A percentile compares a stretch with the other conserved stretches of the same genome.
Evolutionary conservation across 306 rosid species (phyloP).

Genomic region (Gastrolobium bilobum): DNA sequence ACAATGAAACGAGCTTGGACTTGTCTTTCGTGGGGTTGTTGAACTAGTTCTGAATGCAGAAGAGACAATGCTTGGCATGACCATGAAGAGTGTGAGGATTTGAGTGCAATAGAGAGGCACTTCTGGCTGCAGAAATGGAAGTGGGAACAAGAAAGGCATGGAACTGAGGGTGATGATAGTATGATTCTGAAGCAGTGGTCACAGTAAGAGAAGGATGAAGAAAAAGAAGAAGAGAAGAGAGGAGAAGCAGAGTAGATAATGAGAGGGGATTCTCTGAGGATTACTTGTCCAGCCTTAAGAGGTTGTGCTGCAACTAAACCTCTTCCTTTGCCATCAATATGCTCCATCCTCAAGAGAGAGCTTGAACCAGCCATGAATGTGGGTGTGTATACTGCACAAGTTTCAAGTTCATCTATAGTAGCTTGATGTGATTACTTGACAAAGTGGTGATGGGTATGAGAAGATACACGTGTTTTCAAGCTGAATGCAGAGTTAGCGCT

Average conservation of each 20-base stretch:
- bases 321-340: constrained; percentile 65
- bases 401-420: too few species aligned
- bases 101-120: constrained; percentile 49
- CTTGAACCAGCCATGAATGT: constrained; percentile 37
- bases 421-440: too few species aligned
- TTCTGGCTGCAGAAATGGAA: constrained; percentile 60
- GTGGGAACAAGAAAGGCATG: constrained; percentile 58
- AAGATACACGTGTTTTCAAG: too few species aligned
- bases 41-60: constrained; percentile 45
- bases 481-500: too few species aligned
- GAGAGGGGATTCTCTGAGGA: constrained; percentile 70
- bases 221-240: constrained; percentile 26
- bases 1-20: constrained; percentile 71
- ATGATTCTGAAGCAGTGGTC: constrained; percentile 68
- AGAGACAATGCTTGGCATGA: constrained; percentile 53
- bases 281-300: constrained; percentile 65
- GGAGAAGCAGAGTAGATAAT: constrained; percentile 68
- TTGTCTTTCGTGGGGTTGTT: constrained; percentile 59
- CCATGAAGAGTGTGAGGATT: constrained; percentile 57
- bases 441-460: too few species aligned
- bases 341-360: constrained; percentile 42
- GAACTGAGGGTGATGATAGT: not conserved
- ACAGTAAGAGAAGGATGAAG: constrained; percentile 50
- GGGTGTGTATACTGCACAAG: too few species aligned
- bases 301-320: constrained; percentile 61